Evolutionary conservation across 1,139 yeast species (phyloP).

Genomic region (Saccharomyces uvarum): DNA sequence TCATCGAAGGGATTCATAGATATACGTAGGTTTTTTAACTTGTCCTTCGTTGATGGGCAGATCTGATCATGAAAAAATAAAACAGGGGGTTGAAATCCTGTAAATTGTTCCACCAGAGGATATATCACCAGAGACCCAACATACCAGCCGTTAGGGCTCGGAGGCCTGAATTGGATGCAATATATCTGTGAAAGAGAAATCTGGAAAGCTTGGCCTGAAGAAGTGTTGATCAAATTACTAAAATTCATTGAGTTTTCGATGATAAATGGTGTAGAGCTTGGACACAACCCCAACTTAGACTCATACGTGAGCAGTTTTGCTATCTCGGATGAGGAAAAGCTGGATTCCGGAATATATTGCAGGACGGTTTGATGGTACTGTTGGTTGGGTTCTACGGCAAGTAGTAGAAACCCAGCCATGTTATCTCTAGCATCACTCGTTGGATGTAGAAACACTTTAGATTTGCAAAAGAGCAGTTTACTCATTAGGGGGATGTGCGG

Average conservation of each 20-base stretch:
- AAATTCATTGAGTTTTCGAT: constrained; percentile 8
- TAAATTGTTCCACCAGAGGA: constrained; percentile 35
- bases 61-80: constrained; percentile 89
- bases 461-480: constrained; percentile 38
- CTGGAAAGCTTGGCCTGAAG: constrained; percentile 20
- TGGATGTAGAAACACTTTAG: constrained; percentile 78
- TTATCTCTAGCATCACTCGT: constrained; percentile 67
- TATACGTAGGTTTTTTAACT: constrained; percentile 46
- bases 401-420: constrained; percentile 63
- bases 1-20: constrained; percentile 69
- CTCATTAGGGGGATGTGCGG: not conserved
- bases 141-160: constrained; percentile 79
- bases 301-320: constrained; percentile 19
- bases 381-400: constrained; percentile 42
- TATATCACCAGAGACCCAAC: constrained; percentile 76
- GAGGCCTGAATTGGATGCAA: constrained; percentile 75
- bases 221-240: constrained; percentile 12
- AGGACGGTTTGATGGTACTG: constrained; percentile 53
- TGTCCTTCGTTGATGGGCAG: constrained; percentile 61
- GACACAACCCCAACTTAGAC: constrained; percentile 6
- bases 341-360: constrained; percentile 69
- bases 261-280: not conserved
- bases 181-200: constrained; percentile 38
- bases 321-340: constrained; percentile 32
- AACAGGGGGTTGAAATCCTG: constrained; percentile 44